Percentiles rank a stretch among this genome's conserved stretches.
Evolutionary conservation across 2,329 filamentous ascomycete genomes (phyloP).

Genomic region (Talaromyces sp.): DNA sequence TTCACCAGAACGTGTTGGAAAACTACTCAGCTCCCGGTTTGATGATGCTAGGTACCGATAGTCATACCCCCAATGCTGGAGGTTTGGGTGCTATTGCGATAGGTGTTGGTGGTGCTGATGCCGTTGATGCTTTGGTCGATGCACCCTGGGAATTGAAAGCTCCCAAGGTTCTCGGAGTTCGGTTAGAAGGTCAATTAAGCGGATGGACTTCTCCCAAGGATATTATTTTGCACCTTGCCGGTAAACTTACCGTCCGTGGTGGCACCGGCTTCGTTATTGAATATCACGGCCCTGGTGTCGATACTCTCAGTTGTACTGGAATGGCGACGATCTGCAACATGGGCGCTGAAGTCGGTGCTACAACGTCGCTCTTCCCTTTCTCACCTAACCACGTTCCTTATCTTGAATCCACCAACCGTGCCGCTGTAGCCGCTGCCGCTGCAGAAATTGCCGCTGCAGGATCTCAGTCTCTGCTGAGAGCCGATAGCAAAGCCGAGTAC

Average conservation of each 20-base stretch:
- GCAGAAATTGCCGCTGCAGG: conserved; percentile 58
- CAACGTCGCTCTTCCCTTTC: conserved; percentile 92
- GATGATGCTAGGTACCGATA: conserved; percentile 99
- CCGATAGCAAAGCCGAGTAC: conserved; percentile 79
- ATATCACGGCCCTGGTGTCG: conserved; percentile 85
- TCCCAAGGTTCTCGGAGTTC: conserved; percentile 82
- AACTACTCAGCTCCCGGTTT: conserved; percentile 96
- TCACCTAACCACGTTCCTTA: conserved; percentile 80
- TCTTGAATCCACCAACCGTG: conserved; percentile 76
- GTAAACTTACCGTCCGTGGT: conserved; percentile 84
- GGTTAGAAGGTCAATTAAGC: conserved; percentile 74
- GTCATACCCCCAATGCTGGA: conserved; percentile 95
- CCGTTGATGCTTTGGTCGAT: conserved; percentile 92
- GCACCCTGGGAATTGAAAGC: conserved; percentile 98
- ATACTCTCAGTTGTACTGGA: conserved; percentile 84
- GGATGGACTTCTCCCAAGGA: conserved; percentile 96
- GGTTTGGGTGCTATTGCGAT: conserved; percentile 91
- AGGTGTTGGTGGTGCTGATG: conserved; percentile 94
- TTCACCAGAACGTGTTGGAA: conserved; percentile 96
- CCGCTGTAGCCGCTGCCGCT: conserved; percentile 65
- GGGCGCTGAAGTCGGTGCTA: conserved; percentile 87
- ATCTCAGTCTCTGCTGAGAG: conserved; percentile 64
- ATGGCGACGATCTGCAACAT: conserved; percentile 93
- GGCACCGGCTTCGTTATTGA: conserved; percentile 94
- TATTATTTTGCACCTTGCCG: conserved; percentile 84